A percentile compares a stretch with the other conserved stretches of the same genome.
Evolutionary conservation across 1,139 yeast species (phyloP).

Genomic region (Arxiozyma bovina): DNA sequence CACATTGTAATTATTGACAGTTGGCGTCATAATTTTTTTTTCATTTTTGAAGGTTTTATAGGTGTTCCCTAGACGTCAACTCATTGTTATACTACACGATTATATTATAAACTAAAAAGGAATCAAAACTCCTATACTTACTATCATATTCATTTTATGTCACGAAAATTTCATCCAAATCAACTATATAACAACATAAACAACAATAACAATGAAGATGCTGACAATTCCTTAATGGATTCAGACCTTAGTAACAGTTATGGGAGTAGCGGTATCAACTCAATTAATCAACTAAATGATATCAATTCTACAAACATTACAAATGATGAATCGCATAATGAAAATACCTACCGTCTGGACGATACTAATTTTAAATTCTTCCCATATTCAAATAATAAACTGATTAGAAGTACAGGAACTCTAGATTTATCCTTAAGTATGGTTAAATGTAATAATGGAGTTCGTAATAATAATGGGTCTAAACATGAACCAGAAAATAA

Average conservation of each 20-base stretch:
- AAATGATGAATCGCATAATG: background rate
- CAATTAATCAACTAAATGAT: background rate
- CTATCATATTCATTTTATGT: background rate
- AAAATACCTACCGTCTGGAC: background rate
- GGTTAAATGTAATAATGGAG: background rate
- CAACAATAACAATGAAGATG: background rate
- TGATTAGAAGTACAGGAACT: constrained; percentile 29
- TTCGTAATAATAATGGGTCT: background rate
- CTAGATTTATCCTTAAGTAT: constrained; percentile 25
- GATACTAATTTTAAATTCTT: constrained; percentile 22
- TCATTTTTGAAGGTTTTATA: too few relatives aligned
- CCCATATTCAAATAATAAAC: constrained; percentile 22
- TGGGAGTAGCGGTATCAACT: background rate
- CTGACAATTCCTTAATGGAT: background rate
- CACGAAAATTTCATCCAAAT: background rate
- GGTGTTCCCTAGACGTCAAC: too few relatives aligned
- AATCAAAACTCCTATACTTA: background rate
- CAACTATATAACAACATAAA: background rate
- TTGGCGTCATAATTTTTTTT: too few relatives aligned
- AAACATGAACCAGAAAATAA: constrained; percentile 1
- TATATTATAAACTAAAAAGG: too few relatives aligned
- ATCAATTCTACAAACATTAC: background rate
- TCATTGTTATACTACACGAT: too few relatives aligned
- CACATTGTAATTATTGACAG: too few relatives aligned
- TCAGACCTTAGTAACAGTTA: background rate